phyloP scores from a whole-genome alignment of 192 early-diverging fungal species.

The Endogone sp. region DNA sequence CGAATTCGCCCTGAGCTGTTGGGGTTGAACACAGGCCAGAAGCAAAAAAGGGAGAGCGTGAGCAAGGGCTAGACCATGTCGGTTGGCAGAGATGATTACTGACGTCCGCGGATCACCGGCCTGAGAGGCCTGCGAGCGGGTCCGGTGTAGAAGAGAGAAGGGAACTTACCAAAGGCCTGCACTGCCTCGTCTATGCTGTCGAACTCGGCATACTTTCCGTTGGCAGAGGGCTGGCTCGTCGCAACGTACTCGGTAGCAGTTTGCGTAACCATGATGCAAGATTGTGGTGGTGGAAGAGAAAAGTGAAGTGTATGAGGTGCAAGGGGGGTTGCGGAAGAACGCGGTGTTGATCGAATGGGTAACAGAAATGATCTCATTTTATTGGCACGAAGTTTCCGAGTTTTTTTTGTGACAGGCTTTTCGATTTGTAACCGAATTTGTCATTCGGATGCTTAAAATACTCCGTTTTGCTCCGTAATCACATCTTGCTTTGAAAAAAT shows the following conservation, averaged over 20 bases:
- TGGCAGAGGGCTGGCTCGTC: neutral
- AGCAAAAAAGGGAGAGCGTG: neutral
- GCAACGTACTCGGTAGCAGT: neutral
- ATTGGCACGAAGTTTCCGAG: too few species aligned
- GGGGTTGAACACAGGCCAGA: neutral
- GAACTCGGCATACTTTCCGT: conserved; percentile 35
- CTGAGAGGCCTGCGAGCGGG: too few species aligned
- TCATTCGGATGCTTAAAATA: too few species aligned
- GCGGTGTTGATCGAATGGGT: too few species aligned
- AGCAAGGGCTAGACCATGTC: neutral
- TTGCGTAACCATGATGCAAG: neutral
- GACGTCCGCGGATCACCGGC: neutral
- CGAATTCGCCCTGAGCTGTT: conserved; percentile 73
- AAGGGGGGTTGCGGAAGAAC: too few species aligned
- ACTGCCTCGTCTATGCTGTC: conserved; percentile 66
- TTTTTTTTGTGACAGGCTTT: too few species aligned
- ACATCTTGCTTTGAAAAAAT: too few species aligned
- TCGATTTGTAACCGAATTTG: too few species aligned
- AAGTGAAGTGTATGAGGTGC: neutral
- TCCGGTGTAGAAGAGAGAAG: too few species aligned
- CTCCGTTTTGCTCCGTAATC: too few species aligned
- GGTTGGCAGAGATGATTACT: neutral
- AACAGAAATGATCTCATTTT: neutral
- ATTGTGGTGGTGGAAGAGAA: neutral
- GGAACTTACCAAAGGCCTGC: conserved; percentile 53